Evolutionary conservation across 768 basidiomycete genomes (phyloP).

Genomic region (Agaricus subrufescens): DNA sequence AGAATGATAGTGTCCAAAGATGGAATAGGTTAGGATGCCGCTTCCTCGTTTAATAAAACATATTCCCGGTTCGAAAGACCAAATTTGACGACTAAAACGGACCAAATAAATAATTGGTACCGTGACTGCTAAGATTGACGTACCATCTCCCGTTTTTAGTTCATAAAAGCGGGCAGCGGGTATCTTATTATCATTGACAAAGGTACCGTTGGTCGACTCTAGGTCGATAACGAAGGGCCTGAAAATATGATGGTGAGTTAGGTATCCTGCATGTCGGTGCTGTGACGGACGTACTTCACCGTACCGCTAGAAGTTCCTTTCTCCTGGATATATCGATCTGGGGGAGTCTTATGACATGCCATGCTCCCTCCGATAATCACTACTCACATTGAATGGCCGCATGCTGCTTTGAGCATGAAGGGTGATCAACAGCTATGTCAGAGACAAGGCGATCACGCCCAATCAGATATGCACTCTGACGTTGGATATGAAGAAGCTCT

Average conservation of each 20-base stretch:
- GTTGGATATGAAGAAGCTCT: conserved; percentile 91
- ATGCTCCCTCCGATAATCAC: conserved; percentile 1
- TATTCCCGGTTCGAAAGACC: conserved; percentile 80
- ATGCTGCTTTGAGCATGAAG: conserved; percentile 98
- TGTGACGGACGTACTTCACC: conserved; percentile 64
- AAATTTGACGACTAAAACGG: conserved; percentile 71
- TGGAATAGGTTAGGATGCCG: conserved; percentile 25
- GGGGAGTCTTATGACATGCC: conserved; percentile 8
- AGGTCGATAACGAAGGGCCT: conserved; percentile 98
- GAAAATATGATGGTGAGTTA: conserved; percentile 5
- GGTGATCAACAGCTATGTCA: conserved; percentile 89
- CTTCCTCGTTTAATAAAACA: conserved; percentile 81
- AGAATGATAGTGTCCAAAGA: conserved; percentile 8
- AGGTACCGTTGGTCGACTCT: conserved; percentile 95
- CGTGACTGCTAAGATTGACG: conserved; percentile 18
- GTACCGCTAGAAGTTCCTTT: conserved; percentile 85
- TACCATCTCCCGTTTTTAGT: conserved; percentile 74
- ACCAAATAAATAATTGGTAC: not conserved
- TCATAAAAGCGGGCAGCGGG: conserved; percentile 88
- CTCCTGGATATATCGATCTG: conserved; percentile 80
- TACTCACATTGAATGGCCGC: conserved; percentile 87
- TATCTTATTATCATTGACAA: conserved; percentile 83
- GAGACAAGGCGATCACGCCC: conserved; percentile 86
- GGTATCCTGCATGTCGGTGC: not conserved
- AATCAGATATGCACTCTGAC: conserved; percentile 92